A percentile compares a stretch with the other conserved stretches of the same genome.
These are phyloP conservation scores for Evernia prunastri DNA, from an alignment of 495 filamentous ascomycete genomes.

Conservation along the genomic window DNA sequence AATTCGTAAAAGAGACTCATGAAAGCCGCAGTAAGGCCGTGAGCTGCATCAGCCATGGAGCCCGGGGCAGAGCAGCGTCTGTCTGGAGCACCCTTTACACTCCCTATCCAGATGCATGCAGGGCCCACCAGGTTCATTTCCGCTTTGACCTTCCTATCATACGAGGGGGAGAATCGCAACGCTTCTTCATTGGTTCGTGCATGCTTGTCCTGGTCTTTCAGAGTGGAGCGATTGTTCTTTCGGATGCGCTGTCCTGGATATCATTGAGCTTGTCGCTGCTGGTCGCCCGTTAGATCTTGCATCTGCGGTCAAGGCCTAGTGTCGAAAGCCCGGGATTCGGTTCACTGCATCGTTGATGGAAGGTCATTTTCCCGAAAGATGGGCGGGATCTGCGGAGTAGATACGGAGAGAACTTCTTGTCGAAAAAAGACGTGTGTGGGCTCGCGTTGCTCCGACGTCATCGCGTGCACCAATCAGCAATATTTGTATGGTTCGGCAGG, in stretches of 20 bases:
- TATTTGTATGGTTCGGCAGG: background rate
- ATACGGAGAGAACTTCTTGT: background rate
- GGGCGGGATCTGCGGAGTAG: background rate
- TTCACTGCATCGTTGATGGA: background rate
- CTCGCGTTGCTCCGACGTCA: background rate
- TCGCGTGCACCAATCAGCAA: background rate
- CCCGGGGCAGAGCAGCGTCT: background rate
- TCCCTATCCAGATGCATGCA: background rate
- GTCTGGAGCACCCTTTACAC: background rate
- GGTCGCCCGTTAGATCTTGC: slow-evolving; percentile 3
- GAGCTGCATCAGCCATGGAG: background rate
- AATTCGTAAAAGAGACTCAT: background rate
- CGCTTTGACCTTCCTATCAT: background rate
- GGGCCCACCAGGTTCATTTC: background rate
- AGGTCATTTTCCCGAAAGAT: background rate
- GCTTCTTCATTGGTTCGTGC: background rate
- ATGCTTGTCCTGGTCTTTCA: background rate
- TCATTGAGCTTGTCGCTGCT: background rate
- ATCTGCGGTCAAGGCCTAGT: background rate
- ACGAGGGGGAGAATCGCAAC: background rate
- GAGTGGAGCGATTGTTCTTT: background rate
- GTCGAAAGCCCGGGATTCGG: background rate
- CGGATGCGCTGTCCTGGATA: background rate
- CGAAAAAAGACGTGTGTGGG: background rate
- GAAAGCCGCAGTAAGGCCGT: background rate